phyloP scores from a whole-genome alignment of 495 filamentous ascomycete species.

The Echria macrotheca region DNA sequence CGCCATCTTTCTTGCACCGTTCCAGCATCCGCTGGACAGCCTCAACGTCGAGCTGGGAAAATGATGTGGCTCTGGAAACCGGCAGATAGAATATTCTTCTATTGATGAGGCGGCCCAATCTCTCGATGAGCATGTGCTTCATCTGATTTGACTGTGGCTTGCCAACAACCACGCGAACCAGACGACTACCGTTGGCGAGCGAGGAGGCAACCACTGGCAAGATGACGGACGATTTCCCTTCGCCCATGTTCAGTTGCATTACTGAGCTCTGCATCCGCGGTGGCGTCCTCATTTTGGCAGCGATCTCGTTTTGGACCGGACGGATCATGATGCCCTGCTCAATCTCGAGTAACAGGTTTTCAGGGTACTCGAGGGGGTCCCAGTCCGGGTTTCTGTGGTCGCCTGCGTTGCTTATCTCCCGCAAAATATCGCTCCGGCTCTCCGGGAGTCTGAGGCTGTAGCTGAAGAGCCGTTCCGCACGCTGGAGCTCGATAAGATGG shows the following conservation, averaged over 20 bases:
- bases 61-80: slow-evolving; percentile 48
- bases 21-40: slow-evolving; percentile 35
- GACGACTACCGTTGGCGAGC: slow-evolving; percentile 46
- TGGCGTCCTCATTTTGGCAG: slow-evolving; percentile 51
- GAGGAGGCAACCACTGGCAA: slow-evolving; percentile 55
- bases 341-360: slow-evolving; percentile 58
- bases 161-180: slow-evolving; percentile 56
- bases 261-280: slow-evolving; percentile 41
- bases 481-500: slow-evolving; percentile 30
- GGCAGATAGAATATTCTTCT: slow-evolving; percentile 58
- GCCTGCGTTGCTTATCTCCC: slow-evolving; percentile 49
- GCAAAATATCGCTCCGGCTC: slow-evolving; percentile 34
- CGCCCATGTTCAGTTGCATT: slow-evolving; percentile 71
- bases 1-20: slow-evolving; percentile 43
- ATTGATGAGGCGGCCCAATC: slow-evolving; percentile 55
- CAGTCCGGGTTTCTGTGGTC: slow-evolving; percentile 40
- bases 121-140: slow-evolving; percentile 52
- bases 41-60: slow-evolving; percentile 20
- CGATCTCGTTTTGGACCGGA: slow-evolving; percentile 53
- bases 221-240: slow-evolving; percentile 69
- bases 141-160: slow-evolving; percentile 61
- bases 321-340: slow-evolving; percentile 61
- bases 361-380: slow-evolving; percentile 45
- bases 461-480: slow-evolving; percentile 31
- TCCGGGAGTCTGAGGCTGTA: not conserved